Evolutionary conservation across 768 basidiomycete genomes (phyloP).

Genomic region (Mycena pura): DNA sequence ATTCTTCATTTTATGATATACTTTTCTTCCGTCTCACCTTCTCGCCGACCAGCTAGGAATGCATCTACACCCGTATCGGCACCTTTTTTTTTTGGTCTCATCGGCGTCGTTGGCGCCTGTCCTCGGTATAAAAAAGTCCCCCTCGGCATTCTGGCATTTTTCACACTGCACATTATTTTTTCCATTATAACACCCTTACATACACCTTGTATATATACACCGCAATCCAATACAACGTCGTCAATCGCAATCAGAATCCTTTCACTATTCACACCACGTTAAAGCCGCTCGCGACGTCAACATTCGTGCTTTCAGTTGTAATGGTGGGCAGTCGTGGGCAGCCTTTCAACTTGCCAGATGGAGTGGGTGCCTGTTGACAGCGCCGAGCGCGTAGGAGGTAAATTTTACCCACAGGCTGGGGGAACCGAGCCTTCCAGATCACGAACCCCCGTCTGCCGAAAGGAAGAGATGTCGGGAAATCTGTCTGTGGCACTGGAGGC

Average conservation of each 20-base stretch:
- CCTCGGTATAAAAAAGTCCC: no score
- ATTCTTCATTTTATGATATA: constrained; percentile 84
- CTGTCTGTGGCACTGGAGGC: constrained; percentile 22
- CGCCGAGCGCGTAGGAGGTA: background rate
- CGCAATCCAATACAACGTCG: constrained; percentile 27
- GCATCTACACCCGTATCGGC: constrained; percentile 8
- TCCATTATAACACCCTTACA: constrained; percentile 21
- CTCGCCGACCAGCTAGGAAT: constrained; percentile 29
- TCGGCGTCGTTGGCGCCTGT: constrained; percentile 17
- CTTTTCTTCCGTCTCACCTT: constrained; percentile 36
- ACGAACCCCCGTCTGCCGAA: constrained; percentile 19
- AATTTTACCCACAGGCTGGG: constrained; percentile 29
- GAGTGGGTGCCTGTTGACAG: no score
- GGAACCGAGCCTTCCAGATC: constrained; percentile 21
- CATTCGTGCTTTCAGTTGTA: constrained; percentile 18
- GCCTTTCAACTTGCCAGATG: no score
- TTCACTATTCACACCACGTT: no score
- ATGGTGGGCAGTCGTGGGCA: no score
- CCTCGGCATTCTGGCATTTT: constrained; percentile 22
- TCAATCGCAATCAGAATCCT: no score
- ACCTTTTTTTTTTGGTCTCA: constrained; percentile 23
- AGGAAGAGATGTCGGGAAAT: constrained; percentile 11
- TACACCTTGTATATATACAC: constrained; percentile 25
- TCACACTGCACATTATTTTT: constrained; percentile 26
- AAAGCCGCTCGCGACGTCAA: no score